Conservation (phyloP, 495 filamentous ascomycete species). For the Clavariopsis aquatica region DNA sequence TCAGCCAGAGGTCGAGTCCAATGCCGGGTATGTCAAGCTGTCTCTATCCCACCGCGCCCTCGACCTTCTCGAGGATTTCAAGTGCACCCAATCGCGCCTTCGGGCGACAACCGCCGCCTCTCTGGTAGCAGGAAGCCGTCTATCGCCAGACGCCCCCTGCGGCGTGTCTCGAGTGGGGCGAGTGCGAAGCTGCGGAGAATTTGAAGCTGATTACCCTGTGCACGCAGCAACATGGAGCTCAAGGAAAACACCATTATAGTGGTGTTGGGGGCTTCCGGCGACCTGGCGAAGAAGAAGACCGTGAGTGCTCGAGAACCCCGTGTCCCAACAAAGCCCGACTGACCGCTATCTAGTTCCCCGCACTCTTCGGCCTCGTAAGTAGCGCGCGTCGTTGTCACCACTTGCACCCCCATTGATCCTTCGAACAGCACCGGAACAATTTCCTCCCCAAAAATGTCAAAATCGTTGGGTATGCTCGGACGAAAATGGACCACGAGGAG, state of each 20-base stretch:
- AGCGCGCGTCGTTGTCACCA: slow-evolving; percentile 7
- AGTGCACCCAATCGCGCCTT: not conserved
- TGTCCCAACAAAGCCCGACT: slow-evolving; percentile 10
- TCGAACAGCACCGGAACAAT: slow-evolving; percentile 84
- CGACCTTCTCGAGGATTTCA: not conserved
- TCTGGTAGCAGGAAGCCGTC: not conserved
- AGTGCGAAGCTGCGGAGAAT: slow-evolving; percentile 1
- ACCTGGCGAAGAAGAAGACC: slow-evolving; percentile 99
- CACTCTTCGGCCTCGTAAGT: slow-evolving; percentile 95
- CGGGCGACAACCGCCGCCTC: not conserved
- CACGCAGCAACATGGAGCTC: slow-evolving; percentile 76
- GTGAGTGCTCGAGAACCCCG: slow-evolving; percentile 55
- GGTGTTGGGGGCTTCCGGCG: slow-evolving; percentile 94
- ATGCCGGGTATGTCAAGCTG: slow-evolving; percentile 22
- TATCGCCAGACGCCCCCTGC: not conserved
- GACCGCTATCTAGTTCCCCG: slow-evolving; percentile 72
- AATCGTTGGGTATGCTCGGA: slow-evolving; percentile 98
- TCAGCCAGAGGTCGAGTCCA: slow-evolving; percentile 57
- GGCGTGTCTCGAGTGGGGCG: slow-evolving; percentile 2
- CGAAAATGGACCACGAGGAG: slow-evolving; percentile 98
- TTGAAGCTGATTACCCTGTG: slow-evolving; percentile 20
- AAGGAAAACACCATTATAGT: slow-evolving; percentile 98
- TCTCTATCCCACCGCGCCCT: slow-evolving; percentile 9
- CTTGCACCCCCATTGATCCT: slow-evolving; percentile 12
- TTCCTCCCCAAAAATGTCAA: slow-evolving; percentile 96